Percentiles rank a stretch among this genome's conserved stretches.
phyloP scores from a whole-genome alignment of 805 yeast species.

The Metschnikowia amazonensis region DNA sequence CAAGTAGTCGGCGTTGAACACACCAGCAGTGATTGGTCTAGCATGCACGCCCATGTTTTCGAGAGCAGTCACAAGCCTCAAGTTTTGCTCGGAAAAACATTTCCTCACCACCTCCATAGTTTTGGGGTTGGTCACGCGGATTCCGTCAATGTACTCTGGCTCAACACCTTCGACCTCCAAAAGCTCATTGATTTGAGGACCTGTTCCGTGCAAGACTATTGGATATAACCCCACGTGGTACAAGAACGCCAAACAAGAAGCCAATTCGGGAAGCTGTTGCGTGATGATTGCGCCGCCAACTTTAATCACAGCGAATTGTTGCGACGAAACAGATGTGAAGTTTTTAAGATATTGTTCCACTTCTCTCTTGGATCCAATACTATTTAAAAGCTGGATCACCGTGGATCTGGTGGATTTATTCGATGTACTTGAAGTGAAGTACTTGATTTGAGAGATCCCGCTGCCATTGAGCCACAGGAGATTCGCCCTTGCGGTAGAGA shows the following conservation, averaged over 20 bases:
- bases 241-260: constrained; percentile 90
- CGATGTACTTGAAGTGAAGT: constrained; percentile 9
- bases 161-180: constrained; percentile 92
- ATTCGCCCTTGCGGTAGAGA: neutral
- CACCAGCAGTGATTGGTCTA: constrained; percentile 97
- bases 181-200: constrained; percentile 95
- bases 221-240: constrained; percentile 98
- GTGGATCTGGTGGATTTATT: constrained; percentile 78
- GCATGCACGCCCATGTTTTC: constrained; percentile 97
- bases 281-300: constrained; percentile 99
- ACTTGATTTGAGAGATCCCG: constrained; percentile 3
- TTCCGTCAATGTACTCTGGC: constrained; percentile 95
- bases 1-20: constrained; percentile 86
- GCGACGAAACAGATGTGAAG: constrained; percentile 93
- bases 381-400: constrained; percentile 89
- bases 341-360: constrained; percentile 96
- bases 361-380: constrained; percentile 95
- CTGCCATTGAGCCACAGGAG: neutral
- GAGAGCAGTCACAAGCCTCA: constrained; percentile 90
- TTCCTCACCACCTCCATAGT: constrained; percentile 96
- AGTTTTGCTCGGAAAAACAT: constrained; percentile 92
- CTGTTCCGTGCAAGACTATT: constrained; percentile 95
- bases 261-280: constrained; percentile 87
- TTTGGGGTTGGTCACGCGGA: constrained; percentile 88
- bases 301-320: constrained; percentile 96